phyloP scores from a whole-genome alignment of 306 rosid species.

The Neltuma alba region DNA sequence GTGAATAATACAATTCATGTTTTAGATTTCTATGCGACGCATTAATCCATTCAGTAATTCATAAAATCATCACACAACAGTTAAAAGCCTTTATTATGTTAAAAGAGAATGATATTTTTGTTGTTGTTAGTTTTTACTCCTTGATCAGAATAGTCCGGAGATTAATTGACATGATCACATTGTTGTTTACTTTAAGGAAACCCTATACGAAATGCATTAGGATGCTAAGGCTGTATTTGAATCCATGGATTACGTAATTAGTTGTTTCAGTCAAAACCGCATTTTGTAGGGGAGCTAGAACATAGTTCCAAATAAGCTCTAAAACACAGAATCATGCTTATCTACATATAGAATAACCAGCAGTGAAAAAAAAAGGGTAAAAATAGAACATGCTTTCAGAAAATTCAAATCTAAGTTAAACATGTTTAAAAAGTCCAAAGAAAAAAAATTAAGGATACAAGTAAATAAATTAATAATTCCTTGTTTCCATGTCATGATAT shows the following conservation, averaged over 20 bases:
- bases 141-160: not conserved
- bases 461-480: slow-evolving; percentile 30
- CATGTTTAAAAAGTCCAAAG: not conserved
- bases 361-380: not conserved
- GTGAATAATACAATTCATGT: too few species aligned
- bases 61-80: not conserved
- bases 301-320: too few species aligned
- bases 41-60: too few species aligned
- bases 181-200: not conserved
- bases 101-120: not conserved
- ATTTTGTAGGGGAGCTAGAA: too few species aligned
- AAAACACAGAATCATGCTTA: not conserved
- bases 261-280: not conserved
- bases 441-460: slow-evolving; percentile 2
- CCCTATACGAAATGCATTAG: not conserved
- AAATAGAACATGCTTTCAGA: not conserved
- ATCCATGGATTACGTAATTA: too few species aligned
- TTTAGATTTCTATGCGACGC: not conserved
- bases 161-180: not conserved
- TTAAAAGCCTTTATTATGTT: not conserved
- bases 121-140: not conserved
- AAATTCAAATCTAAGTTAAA: not conserved
- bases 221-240: too few species aligned
- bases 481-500: slow-evolving; percentile 36
- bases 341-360: not conserved